A percentile compares a stretch with the other conserved stretches of the same genome.
Conservation (phyloP, 31 red algal genomes). For the Endocladia muricata region DNA sequence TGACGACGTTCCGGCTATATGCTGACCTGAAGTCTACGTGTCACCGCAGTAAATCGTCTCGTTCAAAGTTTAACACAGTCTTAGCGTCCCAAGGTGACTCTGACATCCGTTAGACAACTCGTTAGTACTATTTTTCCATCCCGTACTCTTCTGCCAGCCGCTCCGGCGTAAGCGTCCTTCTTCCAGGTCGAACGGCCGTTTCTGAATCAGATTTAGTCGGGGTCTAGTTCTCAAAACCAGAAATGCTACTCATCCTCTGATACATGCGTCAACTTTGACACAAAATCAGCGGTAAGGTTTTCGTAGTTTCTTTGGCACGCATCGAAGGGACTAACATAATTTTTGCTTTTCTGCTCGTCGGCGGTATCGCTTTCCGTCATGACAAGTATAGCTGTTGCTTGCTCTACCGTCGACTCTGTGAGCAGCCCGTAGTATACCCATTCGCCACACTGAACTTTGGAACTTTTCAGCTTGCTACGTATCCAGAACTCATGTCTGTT, state of each 20-base stretch:
- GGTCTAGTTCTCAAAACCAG: constrained; percentile 1
- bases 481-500: no score
- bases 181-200: background rate
- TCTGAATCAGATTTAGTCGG: background rate
- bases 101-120: background rate
- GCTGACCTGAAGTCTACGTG: constrained; percentile 23
- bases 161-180: constrained; percentile 12
- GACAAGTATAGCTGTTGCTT: no score
- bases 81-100: constrained; percentile 22
- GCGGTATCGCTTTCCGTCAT: no score
- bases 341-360: no score
- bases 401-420: no score
- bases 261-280: no score
- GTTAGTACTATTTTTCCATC: constrained; percentile 4
- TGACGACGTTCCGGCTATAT: constrained; percentile 3
- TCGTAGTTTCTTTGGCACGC: no score
- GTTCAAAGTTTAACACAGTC: constrained; percentile 26
- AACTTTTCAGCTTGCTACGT: no score
- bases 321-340: no score
- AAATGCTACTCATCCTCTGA: constrained; percentile 9
- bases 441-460: no score
- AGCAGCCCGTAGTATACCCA: no score
- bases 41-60: background rate
- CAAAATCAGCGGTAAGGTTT: no score
- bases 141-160: background rate